Evolutionary conservation across 495 filamentous ascomycete species (phyloP).

Genomic region (Hypoxylon lienhwacheense): DNA sequence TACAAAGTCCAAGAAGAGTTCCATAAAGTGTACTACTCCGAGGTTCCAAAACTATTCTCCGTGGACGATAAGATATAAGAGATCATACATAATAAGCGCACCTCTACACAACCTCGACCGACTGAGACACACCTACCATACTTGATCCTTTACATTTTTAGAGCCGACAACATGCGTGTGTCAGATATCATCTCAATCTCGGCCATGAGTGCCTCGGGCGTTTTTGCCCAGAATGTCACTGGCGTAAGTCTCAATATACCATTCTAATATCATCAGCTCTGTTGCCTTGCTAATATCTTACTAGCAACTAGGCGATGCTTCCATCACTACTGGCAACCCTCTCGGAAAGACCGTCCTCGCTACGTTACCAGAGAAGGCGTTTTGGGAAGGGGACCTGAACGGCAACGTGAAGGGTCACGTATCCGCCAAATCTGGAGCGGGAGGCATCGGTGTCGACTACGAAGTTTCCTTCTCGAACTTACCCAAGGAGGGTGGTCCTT

Average conservation of each 20-base stretch:
- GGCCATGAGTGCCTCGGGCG: slow-evolving; percentile 43
- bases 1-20: slow-evolving; percentile 10
- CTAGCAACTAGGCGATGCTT: slow-evolving; percentile 56
- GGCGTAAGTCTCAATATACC: slow-evolving; percentile 37
- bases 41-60: slow-evolving; percentile 3
- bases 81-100: slow-evolving; percentile 1
- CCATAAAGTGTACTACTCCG: slow-evolving; percentile 2
- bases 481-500: slow-evolving; percentile 66
- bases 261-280: slow-evolving; percentile 8
- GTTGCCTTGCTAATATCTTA: slow-evolving; percentile 22
- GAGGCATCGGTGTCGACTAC: slow-evolving; percentile 67
- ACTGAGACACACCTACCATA: background rate
- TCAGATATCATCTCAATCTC: slow-evolving; percentile 44
- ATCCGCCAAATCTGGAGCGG: slow-evolving; percentile 52
- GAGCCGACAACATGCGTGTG: slow-evolving; percentile 45
- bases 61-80: slow-evolving; percentile 2
- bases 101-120: background rate
- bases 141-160: slow-evolving; percentile 1
- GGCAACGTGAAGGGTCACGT: slow-evolving; percentile 65
- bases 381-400: slow-evolving; percentile 50
- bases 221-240: slow-evolving; percentile 44
- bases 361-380: slow-evolving; percentile 56
- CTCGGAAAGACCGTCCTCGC: slow-evolving; percentile 60
- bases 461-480: slow-evolving; percentile 65
- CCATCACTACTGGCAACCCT: slow-evolving; percentile 65